phyloP scores from a whole-genome alignment of 2,329 filamentous ascomycete species.

The Meredithiella fracta region DNA sequence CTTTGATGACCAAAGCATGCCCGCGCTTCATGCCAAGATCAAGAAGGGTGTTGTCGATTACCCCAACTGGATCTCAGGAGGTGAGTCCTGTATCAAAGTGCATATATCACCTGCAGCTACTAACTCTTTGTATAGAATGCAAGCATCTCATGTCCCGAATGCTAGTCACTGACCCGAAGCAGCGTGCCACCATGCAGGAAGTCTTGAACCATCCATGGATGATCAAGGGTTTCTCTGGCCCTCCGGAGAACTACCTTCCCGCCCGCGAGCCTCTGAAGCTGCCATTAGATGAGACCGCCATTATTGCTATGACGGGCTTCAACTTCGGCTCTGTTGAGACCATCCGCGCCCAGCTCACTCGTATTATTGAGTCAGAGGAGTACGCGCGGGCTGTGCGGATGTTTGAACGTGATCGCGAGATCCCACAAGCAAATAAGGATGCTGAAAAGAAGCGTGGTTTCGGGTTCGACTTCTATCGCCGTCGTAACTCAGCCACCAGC shows the following conservation, averaged over 20 bases:
- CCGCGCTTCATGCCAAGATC: slow-evolving; percentile 93
- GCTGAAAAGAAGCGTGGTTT: slow-evolving; percentile 78
- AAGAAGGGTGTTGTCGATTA: slow-evolving; percentile 96
- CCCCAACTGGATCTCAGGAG: slow-evolving; percentile 76
- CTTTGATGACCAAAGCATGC: slow-evolving; percentile 99
- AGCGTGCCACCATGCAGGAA: slow-evolving; percentile 72
- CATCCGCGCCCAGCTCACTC: slow-evolving; percentile 66
- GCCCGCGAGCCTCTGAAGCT: slow-evolving; percentile 68
- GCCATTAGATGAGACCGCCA: slow-evolving; percentile 66
- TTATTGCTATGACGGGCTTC: slow-evolving; percentile 93
- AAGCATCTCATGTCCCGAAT: slow-evolving; percentile 83
- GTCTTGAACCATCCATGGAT: slow-evolving; percentile 96
- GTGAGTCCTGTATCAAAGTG: slow-evolving; percentile 32
- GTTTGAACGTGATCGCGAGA: slow-evolving; percentile 49
- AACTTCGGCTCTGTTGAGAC: slow-evolving; percentile 82
- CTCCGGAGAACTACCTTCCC: slow-evolving; percentile 81
- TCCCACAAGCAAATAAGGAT: slow-evolving; percentile 39
- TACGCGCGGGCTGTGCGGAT: slow-evolving; percentile 73
- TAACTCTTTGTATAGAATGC: slow-evolving; percentile 48
- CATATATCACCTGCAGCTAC: neutral
- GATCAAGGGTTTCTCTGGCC: slow-evolving; percentile 70
- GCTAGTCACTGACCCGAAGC: slow-evolving; percentile 84
- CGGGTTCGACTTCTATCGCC: slow-evolving; percentile 89
- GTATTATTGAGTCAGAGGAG: slow-evolving; percentile 81
- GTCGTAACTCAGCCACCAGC: slow-evolving; percentile 76